Percentiles rank a stretch among this genome's conserved stretches.
These are phyloP conservation scores for Clarireedia hainanense DNA, from an alignment of 2,329 filamentous ascomycete genomes.

Conservation along the genomic window DNA sequence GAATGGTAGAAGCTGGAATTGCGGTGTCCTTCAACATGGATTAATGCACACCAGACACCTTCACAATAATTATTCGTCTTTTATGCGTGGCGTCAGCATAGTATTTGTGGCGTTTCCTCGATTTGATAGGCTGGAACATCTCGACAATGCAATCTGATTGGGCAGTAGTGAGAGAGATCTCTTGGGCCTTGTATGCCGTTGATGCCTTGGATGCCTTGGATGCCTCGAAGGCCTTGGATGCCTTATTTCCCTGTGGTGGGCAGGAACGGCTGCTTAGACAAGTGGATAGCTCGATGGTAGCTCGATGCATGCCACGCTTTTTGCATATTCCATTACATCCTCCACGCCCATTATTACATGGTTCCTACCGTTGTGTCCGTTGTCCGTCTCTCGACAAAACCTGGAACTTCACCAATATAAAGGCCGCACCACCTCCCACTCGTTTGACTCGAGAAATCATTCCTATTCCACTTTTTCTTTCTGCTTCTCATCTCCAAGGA, in stretches of 20 bases:
- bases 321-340: too few species aligned
- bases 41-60: too few species aligned
- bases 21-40: background rate
- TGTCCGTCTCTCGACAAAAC: background rate
- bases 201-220: too few species aligned
- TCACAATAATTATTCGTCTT: too few species aligned
- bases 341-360: background rate
- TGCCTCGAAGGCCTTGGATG: background rate
- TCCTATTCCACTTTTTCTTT: background rate
- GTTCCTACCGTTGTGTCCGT: background rate
- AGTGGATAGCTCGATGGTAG: slow-evolving; percentile 4
- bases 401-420: background rate
- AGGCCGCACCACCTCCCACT: background rate
- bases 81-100: too few species aligned
- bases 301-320: background rate
- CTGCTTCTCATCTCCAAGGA: background rate
- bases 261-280: slow-evolving; percentile 11
- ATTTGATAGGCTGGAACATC: too few species aligned
- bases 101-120: too few species aligned
- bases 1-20: background rate
- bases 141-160: too few species aligned
- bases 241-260: background rate
- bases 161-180: too few species aligned
- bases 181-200: too few species aligned
- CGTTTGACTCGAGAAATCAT: background rate